phyloP scores from a whole-genome alignment of 441 rosid genomes.

The Bocquillonia castaneifolia region DNA sequence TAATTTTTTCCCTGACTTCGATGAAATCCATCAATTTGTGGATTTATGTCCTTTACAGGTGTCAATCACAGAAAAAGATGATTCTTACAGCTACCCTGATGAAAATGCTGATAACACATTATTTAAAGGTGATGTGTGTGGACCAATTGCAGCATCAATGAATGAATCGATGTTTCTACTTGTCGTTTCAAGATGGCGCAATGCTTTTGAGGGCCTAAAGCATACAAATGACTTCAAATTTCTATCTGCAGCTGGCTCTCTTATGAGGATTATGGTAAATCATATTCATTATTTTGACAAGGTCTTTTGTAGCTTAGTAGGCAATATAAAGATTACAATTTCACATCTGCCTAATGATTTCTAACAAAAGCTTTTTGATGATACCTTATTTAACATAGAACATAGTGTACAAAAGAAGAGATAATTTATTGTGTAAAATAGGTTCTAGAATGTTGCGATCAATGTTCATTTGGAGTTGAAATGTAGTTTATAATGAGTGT shows the following conservation, averaged over 20 bases:
- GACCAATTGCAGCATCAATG: slow-evolving; percentile 90
- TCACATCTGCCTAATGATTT: background rate
- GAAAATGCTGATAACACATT: slow-evolving; percentile 39
- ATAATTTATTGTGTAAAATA: background rate
- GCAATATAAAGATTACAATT: background rate
- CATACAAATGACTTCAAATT: slow-evolving; percentile 79
- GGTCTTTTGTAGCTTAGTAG: background rate
- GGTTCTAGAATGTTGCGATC: background rate
- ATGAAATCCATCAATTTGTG: slow-evolving; percentile 19
- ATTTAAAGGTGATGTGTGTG: slow-evolving; percentile 76
- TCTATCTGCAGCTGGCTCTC: slow-evolving; percentile 76
- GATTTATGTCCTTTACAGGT: slow-evolving; percentile 38
- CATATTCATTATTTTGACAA: slow-evolving; percentile 9
- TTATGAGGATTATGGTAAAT: slow-evolving; percentile 78
- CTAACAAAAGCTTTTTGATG: background rate
- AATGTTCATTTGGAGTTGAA: background rate
- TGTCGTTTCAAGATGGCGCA: slow-evolving; percentile 79
- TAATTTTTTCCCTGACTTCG: background rate
- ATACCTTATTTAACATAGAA: background rate
- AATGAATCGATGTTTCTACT: slow-evolving; percentile 86
- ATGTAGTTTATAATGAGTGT: background rate
- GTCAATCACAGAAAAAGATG: slow-evolving; percentile 38
- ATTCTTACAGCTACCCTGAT: slow-evolving; percentile 30
- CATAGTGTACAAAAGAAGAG: background rate
- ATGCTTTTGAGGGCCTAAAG: slow-evolving; percentile 79